Percentiles rank a stretch among this genome's conserved stretches.
phyloP scores from a whole-genome alignment of 179 eudicot species.

The Spergularia azorica region DNA sequence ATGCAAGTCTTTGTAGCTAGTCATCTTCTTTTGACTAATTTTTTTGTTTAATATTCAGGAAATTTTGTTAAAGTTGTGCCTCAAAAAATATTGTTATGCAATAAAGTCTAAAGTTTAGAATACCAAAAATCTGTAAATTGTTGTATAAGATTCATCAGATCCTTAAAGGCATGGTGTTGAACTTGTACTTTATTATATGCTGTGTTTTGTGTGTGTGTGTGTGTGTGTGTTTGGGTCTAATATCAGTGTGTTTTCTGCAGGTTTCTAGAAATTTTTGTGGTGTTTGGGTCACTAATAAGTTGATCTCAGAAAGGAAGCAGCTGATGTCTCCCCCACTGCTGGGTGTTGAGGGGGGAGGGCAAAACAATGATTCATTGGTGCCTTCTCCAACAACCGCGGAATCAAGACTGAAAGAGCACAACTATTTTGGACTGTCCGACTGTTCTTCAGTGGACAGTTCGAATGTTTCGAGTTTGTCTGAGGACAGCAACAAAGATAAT shows the following conservation, averaged over 20 bases:
- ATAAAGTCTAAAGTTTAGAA: background rate
- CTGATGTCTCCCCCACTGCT: constrained; percentile 71
- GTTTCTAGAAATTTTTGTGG: constrained; percentile 11
- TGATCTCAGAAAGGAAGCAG: background rate
- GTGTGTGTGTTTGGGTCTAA: background rate
- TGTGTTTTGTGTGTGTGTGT: background rate
- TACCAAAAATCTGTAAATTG: no score
- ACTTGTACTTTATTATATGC: background rate
- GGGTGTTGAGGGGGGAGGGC: constrained; percentile 74
- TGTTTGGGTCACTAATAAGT: background rate
- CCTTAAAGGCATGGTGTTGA: constrained; percentile 1
- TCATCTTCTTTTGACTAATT: constrained; percentile 29
- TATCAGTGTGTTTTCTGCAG: constrained; percentile 3
- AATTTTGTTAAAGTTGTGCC: constrained; percentile 10
- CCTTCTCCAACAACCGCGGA: constrained; percentile 46
- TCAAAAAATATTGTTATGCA: background rate
- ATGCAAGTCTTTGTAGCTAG: background rate
- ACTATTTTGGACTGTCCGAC: constrained; percentile 77
- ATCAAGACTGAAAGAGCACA: constrained; percentile 56
- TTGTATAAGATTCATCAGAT: background rate
- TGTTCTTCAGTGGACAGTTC: constrained; percentile 90
- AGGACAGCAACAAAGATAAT: constrained; percentile 46
- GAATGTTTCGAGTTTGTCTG: constrained; percentile 40
- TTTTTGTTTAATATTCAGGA: constrained; percentile 6
- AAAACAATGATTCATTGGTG: constrained; percentile 43